Evolutionary conservation across 345 rosid genomes (phyloP), one percentile per base, ranked within the genome.

Genomic region (Carallia brachiata): DNA sequence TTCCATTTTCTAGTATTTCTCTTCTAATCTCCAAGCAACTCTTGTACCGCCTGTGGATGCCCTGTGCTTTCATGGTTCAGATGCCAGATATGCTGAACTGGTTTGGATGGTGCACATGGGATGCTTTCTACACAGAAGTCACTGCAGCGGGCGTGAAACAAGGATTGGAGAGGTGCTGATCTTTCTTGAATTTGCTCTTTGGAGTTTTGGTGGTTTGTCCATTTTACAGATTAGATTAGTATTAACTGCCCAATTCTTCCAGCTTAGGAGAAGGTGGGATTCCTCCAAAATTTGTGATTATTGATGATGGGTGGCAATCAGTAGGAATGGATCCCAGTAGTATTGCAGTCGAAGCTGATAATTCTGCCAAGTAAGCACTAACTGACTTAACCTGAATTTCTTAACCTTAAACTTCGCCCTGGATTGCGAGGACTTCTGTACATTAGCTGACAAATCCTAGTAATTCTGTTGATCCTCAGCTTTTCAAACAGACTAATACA

Each of bases 91-190:
- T 84, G 86, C 76, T 88, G 75, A 86, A 88, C 65, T 88, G 90
- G 90, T 88, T 86, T 77, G 90, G 93, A 31, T 88, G 93, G 93
- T 88, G 88, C 59, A 88, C 90, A 36, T 88, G 93, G 90, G 93
- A 88, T 75, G 93, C 90, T 69, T 86, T 86, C 75, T 84, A 88
- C 71, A 86, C 88, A 12, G 80, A 88, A 19, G 87, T 88, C 64
- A 84, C 82, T 34, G 78, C 85, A 7, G 84, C 83, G 66, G 89
- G 84, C 7, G 84, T 86, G 48, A 86, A 81, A 66, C 77, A 80
- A 83, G 90, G 93, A 40, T 62, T 88, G 52, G 78, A 82, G 69
- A 84, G 88, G 90, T 84, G 73, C 39, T 36, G 62, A 32, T 65
- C 37, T 37, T 53, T 50, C 34, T 47, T 27, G 30, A 54, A 54